Base-by-base conservation (phyloP, 202 grass and related monocot genomes). In the Brachypodium distachyon region DNA sequence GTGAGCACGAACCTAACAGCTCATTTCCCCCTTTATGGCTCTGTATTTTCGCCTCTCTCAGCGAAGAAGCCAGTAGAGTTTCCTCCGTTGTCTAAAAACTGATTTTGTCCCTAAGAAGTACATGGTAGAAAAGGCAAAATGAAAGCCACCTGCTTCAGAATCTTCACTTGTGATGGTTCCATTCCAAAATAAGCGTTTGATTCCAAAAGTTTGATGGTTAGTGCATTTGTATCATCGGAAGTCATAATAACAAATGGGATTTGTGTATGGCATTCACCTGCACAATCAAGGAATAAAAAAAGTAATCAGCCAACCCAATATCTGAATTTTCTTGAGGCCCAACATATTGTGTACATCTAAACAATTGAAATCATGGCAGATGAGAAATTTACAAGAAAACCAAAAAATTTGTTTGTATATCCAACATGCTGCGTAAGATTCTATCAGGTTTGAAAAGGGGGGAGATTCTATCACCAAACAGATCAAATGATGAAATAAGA, bases 211-310 rank as follows among this genome's bases (percentile, higher is more conserved):
- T 98, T 48, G 66, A 85, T 23, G 28, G 95, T 98, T 10, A 77
- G 63, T 66, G 83, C 79, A 83, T 98, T 87, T 54, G 95, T 98
- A 80, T 98, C 95, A 72, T 98, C 95, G 38, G 95, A 98, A 28
- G 95, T 98, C 95, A 98, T 98, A 85, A 98, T 92, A 44, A 78
- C 91, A 80, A 98, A 92, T 61, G 91, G 95, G 78, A 98, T 98
- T 53, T 90, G 82, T 57, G 25, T 77, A 39, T 80, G 31, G 59
- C 19, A 50, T 77, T 86, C 53, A 18, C 74, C 91, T 98, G 81
- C 42, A 73, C 13, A 67, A 4, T 28, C 18, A 72, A 56, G 12
- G 7, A 76, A 70, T 29, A 10, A 37, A 29, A 49, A n/a, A n/a
- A 21, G 37, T 32, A 77, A 61, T 80, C 46, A 85, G 22, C 48